Base-by-base conservation (phyloP, 306 rosid genomes). In the Echinosophora koreensis region DNA sequence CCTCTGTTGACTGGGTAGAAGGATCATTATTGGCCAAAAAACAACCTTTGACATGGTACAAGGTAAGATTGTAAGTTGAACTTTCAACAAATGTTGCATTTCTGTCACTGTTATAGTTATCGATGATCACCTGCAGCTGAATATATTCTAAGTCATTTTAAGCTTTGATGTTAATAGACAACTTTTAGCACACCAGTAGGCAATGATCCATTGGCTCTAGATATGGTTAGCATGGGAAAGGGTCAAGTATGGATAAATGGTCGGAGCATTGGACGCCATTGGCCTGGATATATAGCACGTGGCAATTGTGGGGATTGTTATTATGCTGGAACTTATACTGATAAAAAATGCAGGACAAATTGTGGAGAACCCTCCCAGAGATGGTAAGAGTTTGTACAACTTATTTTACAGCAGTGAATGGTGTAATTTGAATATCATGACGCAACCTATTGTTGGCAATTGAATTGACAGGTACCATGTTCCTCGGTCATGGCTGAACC, bases 181-280 rank as follows among this genome's bases (percentile, higher is more conserved):
- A 87, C 80, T 66, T 92, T 95, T 18, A 83, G 74, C 50, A 85
- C 97, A 28, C 99, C 97, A 30, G 79, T 66, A 59, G 97, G 96
- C 60, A 77, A 87, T 66, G 94, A 83, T 60, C 97, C 97, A 47
- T 69, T 92, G 60, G 97, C 99, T 77, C 88, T 95, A 63, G 99
- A 95, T 70, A 90, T 92, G 99, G 87, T 85, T 60, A 85, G 87
- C 90, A 95, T 95, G 99, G 99, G 97, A 73, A 95, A 95, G 67
- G 99, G 99, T 55, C 89, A 92, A 63, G 79, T 91, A 32, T 95
- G 99, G 99, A 76, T 95, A 49, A 95, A 95, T n/a, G 97, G 97
- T 28, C 90, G 71, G 34, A 90, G 92, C 86, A 92, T 95, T 0
- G 99, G 99, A 62, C 97, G 99, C 77, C 96, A 95, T 80, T 90